phyloP scores from a whole-genome alignment of 1,284 basidiomycete species.

The Moniliella sp. region DNA sequence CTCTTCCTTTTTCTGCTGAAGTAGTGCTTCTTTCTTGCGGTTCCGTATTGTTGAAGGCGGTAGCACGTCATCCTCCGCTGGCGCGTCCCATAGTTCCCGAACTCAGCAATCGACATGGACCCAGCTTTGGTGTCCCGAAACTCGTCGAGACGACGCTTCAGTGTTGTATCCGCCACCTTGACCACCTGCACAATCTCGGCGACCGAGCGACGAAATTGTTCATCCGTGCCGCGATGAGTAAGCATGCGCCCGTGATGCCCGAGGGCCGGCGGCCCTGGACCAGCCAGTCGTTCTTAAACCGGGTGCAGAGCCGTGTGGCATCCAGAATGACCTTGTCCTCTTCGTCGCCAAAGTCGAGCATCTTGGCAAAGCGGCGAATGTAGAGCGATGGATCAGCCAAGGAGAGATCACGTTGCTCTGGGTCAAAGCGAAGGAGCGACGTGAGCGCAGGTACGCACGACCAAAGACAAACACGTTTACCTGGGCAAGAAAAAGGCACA shows the following conservation, averaged over 20 bases:
- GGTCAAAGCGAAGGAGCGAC: conserved; percentile 56
- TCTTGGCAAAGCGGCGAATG: conserved; percentile 82
- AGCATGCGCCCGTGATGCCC: conserved; percentile 84
- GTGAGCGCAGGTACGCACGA: conserved; percentile 85
- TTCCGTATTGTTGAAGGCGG: conserved; percentile 1
- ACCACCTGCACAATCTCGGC: conserved; percentile 84
- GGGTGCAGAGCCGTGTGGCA: conserved; percentile 73
- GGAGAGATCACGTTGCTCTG: conserved; percentile 39
- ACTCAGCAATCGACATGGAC: conserved; percentile 66
- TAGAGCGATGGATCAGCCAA: conserved; percentile 90
- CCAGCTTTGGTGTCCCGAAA: conserved; percentile 76
- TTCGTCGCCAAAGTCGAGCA: conserved; percentile 87
- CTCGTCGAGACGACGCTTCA: conserved; percentile 82
- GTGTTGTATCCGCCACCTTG: conserved; percentile 82
- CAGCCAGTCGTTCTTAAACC: conserved; percentile 95
- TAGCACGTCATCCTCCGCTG: conserved; percentile 20
- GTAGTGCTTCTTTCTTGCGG: conserved; percentile 5
- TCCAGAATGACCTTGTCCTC: conserved; percentile 77
- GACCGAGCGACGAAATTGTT: conserved; percentile 81
- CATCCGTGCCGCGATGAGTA: conserved; percentile 89
- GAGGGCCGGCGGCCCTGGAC: conserved; percentile 79
- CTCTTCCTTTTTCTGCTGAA: conserved; percentile 6
- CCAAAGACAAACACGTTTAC: conserved; percentile 96
- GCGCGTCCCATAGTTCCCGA: conserved; percentile 47
- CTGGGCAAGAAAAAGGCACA: conserved; percentile 4